Base-by-base conservation (phyloP, 352 stramenopile species). In the Phytophthora sojae region DNA sequence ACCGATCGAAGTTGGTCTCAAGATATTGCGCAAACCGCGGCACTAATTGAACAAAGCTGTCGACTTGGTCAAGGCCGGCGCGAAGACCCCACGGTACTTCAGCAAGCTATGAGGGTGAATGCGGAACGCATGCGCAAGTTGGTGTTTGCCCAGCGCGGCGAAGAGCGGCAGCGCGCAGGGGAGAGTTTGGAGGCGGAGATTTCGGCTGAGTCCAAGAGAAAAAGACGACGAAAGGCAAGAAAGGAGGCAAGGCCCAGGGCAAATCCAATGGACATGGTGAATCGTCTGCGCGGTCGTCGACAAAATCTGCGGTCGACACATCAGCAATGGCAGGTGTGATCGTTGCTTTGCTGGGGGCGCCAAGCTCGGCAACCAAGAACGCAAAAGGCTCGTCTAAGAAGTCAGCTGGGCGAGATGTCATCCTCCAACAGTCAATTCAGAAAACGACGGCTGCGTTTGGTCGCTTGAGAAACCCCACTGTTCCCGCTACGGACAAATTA, bases 181-280 rank as follows among this genome's bases (percentile, higher is more conserved):
- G 21, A 44, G 19, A 51, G 44, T 23, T 12, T 51, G 17, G 15
- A 25, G 44, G 15, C 3, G 0, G 44, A 4, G 5, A 8, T 21
- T 23, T 23, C 44, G 17, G 19, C 3, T 7, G n/a, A 29, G 47
- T 39, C 6, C 3, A 56, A 57, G 37, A 50, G 32, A 2, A 25
- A 26, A 58, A 39, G n/a, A 32, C 4, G 26, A 29, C 26, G 29
- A 69, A 64, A 19, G 71, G 63, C 44, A 78, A 74, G 56, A 67
- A 67, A 19, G 63, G 63, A 63, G 19, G 3, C 70, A 66, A 21
- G 21, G 21, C 21, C 21, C 21, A 29, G 71, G 67, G 23, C 70
- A 61, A 44, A 78, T 67, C 50, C 58, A 51, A 51, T 51, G 35
- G 12, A 5, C 35, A 44, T 17, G 35, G 35, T 3, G 35, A 44